phyloP scores from a whole-genome alignment of 106 monocot species.

The Apostasia shenzhenica region DNA sequence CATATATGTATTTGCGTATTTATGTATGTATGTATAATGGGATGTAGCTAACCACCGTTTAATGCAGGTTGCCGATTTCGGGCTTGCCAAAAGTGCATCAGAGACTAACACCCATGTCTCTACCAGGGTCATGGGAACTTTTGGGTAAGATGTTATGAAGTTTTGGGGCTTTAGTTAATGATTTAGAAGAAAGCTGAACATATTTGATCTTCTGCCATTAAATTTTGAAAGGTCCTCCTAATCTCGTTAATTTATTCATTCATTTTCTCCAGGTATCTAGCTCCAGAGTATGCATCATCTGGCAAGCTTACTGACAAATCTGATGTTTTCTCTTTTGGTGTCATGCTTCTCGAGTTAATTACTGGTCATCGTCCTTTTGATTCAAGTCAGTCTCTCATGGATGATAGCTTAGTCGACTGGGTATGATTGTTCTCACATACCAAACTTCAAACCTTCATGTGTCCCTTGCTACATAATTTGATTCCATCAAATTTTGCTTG shows the following conservation, averaged over 20 bases:
- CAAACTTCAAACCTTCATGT: not conserved
- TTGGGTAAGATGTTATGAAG: slow-evolving; percentile 22
- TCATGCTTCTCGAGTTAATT: slow-evolving; percentile 3
- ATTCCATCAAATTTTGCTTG: too few relatives aligned
- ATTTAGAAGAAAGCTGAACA: not conserved
- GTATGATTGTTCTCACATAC: not conserved
- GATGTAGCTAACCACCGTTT: not conserved
- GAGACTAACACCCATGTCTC: slow-evolving; percentile 73
- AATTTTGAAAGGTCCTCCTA: too few relatives aligned
- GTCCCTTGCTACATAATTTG: too few relatives aligned
- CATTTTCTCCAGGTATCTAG: slow-evolving; percentile 18
- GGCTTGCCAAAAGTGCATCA: slow-evolving; percentile 52
- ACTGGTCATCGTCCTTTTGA: slow-evolving; percentile 2
- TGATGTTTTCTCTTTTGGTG: slow-evolving; percentile 8
- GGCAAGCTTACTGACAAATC: slow-evolving; percentile 42
- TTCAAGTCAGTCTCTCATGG: not conserved
- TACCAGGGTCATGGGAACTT: slow-evolving; percentile 65
- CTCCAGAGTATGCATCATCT: slow-evolving; percentile 37
- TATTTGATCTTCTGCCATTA: too few relatives aligned
- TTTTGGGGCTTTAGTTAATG: not conserved
- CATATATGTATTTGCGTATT: not conserved
- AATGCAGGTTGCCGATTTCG: slow-evolving; percentile 80
- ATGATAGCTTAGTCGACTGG: slow-evolving; percentile 4
- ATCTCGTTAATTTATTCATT: not conserved
- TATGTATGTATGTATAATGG: too few relatives aligned